Percentiles rank a stretch among this genome's conserved stretches.
These are phyloP conservation scores for Juglanconis oblonga DNA, from an alignment of 2,329 filamentous ascomycete genomes.

Conservation along the genomic window DNA sequence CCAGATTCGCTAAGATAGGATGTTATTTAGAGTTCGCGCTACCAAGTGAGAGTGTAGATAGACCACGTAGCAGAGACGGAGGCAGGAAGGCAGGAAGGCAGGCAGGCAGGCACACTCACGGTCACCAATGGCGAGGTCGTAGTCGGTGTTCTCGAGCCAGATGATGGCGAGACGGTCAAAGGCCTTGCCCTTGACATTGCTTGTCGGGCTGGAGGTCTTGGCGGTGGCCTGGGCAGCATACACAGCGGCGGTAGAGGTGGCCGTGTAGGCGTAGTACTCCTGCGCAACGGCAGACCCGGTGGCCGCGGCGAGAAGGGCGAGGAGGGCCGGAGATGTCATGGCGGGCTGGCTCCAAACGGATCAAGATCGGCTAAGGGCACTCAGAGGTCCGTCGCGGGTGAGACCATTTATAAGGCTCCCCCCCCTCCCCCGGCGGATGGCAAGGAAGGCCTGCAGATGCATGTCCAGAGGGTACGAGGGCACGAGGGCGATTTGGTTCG, in stretches of 20 bases:
- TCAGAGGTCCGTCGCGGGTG: not conserved
- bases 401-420: not conserved
- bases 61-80: constrained; percentile 17
- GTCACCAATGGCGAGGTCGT: constrained; percentile 60
- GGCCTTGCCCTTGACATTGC: constrained; percentile 64
- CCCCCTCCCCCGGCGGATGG: not conserved
- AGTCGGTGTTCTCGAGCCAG: constrained; percentile 78
- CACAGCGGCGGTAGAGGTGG: constrained; percentile 49
- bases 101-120: constrained; percentile 40
- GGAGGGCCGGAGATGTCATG: constrained; percentile 11
- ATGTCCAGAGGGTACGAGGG: not conserved
- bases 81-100: not conserved
- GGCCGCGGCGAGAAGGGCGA: constrained; percentile 14
- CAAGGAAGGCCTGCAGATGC: not conserved
- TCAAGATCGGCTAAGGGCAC: not conserved
- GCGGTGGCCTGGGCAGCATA: constrained; percentile 58
- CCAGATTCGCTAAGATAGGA: constrained; percentile 41
- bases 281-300: constrained; percentile 19
- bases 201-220: constrained; percentile 57
- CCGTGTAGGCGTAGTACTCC: constrained; percentile 46
- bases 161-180: constrained; percentile 72
- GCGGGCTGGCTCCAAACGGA: not conserved
- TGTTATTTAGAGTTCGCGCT: not conserved
- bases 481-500: constrained; percentile 13
- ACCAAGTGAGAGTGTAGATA: not conserved